These are phyloP conservation scores for Candolleomyces eurysporus DNA, from an alignment of 768 basidiomycete species.

Conservation along the genomic window DNA sequence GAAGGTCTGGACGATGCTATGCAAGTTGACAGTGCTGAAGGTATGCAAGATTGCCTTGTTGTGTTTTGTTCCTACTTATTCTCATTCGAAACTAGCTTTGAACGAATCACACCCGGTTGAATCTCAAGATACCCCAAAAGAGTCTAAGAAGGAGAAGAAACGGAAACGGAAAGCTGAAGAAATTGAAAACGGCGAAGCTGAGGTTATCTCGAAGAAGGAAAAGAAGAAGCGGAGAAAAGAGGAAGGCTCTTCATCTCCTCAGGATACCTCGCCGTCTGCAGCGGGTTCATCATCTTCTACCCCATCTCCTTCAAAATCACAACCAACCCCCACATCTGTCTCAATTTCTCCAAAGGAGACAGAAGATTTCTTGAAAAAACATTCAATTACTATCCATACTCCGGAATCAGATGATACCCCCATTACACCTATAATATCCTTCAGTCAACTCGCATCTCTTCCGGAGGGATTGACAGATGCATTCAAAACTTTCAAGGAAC, in stretches of 20 bases:
- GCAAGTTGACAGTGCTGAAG: not conserved
- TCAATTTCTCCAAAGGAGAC: conserved; percentile 39
- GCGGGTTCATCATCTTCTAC: conserved; percentile 12
- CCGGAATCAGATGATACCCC: conserved; percentile 37
- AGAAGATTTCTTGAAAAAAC: conserved; percentile 63
- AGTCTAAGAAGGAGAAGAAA: conserved; percentile 37
- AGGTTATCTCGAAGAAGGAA: conserved; percentile 38
- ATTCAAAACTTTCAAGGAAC: conserved; percentile 74
- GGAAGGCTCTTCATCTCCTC: conserved; percentile 10
- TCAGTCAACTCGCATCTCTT: conserved; percentile 63
- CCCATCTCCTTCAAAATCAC: conserved; percentile 13
- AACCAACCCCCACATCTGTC: conserved; percentile 13
- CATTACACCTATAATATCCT: conserved; percentile 68
- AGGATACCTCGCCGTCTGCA: conserved; percentile 15
- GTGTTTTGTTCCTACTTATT: not conserved
- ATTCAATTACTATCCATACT: conserved; percentile 70
- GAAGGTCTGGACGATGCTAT: conserved; percentile 8
- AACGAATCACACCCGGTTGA: not conserved
- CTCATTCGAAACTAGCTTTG: conserved; percentile 1
- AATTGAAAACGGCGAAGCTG: conserved; percentile 12
- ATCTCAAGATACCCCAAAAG: conserved; percentile 17
- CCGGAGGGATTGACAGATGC: conserved; percentile 58
- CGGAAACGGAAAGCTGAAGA: conserved; percentile 36
- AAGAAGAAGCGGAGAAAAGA: conserved; percentile 42
- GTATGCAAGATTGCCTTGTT: not conserved